Percentiles rank a stretch among this genome's conserved stretches.
These are phyloP conservation scores for Xerocomellus chrysenteron DNA, from an alignment of 768 basidiomycete genomes.

Conservation along the genomic window DNA sequence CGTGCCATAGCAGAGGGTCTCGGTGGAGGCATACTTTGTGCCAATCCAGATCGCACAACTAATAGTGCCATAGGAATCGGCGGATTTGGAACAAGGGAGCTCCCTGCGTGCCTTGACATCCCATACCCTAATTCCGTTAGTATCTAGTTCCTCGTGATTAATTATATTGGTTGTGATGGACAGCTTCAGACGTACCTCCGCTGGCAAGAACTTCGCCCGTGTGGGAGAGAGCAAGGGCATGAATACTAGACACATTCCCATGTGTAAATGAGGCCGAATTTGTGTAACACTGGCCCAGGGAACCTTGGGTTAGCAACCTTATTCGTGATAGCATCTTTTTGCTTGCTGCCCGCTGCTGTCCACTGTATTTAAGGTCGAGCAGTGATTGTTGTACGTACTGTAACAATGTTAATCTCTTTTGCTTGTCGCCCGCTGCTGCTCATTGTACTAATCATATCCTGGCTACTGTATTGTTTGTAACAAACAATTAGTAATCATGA, in stretches of 20 bases:
- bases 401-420: too few species aligned
- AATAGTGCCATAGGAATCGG: background rate
- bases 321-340: too few species aligned
- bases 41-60: slow-evolving; percentile 6
- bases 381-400: too few species aligned
- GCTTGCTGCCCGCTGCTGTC: too few species aligned
- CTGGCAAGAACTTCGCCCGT: background rate
- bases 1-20: slow-evolving; percentile 13
- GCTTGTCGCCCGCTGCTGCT: too few species aligned
- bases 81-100: background rate
- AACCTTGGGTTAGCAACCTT: background rate
- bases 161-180: too few species aligned
- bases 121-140: slow-evolving; percentile 5
- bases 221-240: slow-evolving; percentile 1
- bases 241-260: background rate
- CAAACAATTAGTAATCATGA: too few species aligned
- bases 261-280: background rate
- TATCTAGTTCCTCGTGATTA: background rate
- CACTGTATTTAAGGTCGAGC: background rate
- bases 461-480: too few species aligned
- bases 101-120: background rate
- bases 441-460: too few species aligned
- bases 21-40: background rate
- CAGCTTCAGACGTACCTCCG: background rate
- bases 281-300: background rate